phyloP scores from a whole-genome alignment of 2,329 filamentous ascomycete genomes.

The Didymellaceae sp. region DNA sequence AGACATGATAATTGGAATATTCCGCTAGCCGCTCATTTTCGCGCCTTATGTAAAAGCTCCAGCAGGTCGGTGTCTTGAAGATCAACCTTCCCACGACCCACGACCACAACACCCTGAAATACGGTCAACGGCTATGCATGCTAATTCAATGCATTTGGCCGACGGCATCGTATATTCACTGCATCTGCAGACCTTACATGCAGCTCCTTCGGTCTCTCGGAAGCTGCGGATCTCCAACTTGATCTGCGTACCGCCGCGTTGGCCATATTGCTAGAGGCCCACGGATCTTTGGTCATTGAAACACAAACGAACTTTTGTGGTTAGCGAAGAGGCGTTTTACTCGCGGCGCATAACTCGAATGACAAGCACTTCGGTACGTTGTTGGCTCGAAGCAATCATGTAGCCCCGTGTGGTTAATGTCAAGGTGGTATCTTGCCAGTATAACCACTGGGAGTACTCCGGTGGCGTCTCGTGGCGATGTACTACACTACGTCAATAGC shows the following conservation, averaged over 20 bases:
- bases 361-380: conserved; percentile 29
- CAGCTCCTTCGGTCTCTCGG: conserved; percentile 71
- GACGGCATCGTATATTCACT: conserved; percentile 78
- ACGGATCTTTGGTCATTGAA: conserved; percentile 54
- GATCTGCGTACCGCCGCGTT: conserved; percentile 61
- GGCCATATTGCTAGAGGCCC: conserved; percentile 79
- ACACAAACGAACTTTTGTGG: conserved; percentile 67
- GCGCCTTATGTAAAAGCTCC: no score
- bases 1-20: no score
- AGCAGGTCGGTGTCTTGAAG: no score
- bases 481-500: conserved; percentile 80
- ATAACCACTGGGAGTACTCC: conserved; percentile 61
- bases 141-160: conserved; percentile 52
- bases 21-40: no score
- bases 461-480: conserved; percentile 79
- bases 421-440: conserved; percentile 14
- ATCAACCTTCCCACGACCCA: conserved; percentile 81
- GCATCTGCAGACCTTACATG: conserved; percentile 78
- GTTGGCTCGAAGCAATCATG: conserved; percentile 50
- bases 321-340: conserved; percentile 65
- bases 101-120: no score
- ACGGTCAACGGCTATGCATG: conserved; percentile 78
- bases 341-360: conserved; percentile 68
- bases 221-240: conserved; percentile 49
- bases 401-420: conserved; percentile 11